Conservation (phyloP, 163 green algal species). For the Volvox carteri region DNA sequence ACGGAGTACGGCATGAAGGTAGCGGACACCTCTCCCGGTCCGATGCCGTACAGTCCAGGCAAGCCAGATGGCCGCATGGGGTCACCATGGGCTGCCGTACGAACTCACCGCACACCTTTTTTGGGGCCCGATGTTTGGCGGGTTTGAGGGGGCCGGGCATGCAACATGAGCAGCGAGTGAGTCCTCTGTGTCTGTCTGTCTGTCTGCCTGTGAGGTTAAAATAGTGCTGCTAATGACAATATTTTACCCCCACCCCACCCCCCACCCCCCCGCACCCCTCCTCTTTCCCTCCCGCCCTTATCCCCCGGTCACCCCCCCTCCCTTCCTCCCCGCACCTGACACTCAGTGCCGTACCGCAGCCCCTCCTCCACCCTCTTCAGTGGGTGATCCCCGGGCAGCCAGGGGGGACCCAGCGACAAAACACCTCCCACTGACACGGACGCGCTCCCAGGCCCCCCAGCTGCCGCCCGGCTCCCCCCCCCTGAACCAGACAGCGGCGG, state of each 20-base stretch:
- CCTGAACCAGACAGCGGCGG: no score
- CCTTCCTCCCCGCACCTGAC: slow-evolving; percentile 44
- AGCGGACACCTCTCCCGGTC: slow-evolving; percentile 61
- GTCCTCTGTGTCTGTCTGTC: no score
- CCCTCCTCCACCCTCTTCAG: slow-evolving; percentile 73
- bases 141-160: no score
- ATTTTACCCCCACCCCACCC: background rate
- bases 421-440: background rate
- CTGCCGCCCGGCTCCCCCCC: no score
- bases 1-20: slow-evolving; percentile 43
- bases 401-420: slow-evolving; percentile 35
- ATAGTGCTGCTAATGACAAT: no score
- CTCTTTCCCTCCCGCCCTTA: background rate
- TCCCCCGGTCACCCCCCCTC: background rate
- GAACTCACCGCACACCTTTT: slow-evolving; percentile 65
- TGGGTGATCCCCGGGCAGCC: slow-evolving; percentile 16
- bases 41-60: slow-evolving; percentile 80
- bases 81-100: slow-evolving; percentile 84
- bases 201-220: no score
- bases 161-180: no score
- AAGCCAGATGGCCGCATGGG: slow-evolving; percentile 92
- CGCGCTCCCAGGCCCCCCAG: no score
- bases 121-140: no score
- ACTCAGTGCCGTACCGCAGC: slow-evolving; percentile 68
- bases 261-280: background rate